Conservation (phyloP, 352 stramenopile species). For the Globisporangium carolinianum region DNA sequence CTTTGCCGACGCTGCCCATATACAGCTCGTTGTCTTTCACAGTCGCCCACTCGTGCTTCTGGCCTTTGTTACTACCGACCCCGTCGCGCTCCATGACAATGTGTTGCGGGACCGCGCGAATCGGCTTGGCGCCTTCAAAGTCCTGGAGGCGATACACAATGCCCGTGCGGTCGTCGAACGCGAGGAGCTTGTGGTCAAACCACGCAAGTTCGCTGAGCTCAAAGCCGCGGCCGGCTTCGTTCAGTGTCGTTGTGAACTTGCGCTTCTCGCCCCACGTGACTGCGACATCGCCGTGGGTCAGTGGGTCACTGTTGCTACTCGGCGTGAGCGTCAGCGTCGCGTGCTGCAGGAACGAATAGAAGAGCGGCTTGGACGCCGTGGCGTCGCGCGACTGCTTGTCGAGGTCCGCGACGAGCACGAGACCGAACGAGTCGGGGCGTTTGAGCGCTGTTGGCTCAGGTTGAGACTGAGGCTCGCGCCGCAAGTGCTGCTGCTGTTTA, state of each 20-base stretch:
- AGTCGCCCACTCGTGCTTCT: conserved; percentile 99
- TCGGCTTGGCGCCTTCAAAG: conserved; percentile 57
- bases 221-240: conserved; percentile 94
- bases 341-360: conserved; percentile 89
- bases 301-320: conserved; percentile 13
- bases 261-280: conserved; percentile 62
- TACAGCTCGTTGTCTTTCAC: conserved; percentile 98
- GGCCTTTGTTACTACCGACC: conserved; percentile 91
- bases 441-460: conserved; percentile 10
- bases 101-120: conserved; percentile 90
- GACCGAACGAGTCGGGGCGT: conserved; percentile 61
- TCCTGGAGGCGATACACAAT: conserved; percentile 97
- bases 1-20: conserved; percentile 94
- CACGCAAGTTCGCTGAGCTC: conserved; percentile 93
- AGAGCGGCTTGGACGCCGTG: conserved; percentile 86
- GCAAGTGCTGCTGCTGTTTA: conserved; percentile 13
- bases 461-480: conserved; percentile 15
- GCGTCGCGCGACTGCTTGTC: conserved; percentile 91
- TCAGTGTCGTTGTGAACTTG: conserved; percentile 80
- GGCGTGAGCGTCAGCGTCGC: conserved; percentile 75
- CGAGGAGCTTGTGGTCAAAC: conserved; percentile 87
- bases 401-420: conserved; percentile 95
- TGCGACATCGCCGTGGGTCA: conserved; percentile 42
- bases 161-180: conserved; percentile 97
- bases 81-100: conserved; percentile 97